A percentile compares a stretch with the other conserved stretches of the same genome.
phyloP scores from a whole-genome alignment of 2,329 filamentous ascomycete species.

The Hypoxylon sp. region DNA sequence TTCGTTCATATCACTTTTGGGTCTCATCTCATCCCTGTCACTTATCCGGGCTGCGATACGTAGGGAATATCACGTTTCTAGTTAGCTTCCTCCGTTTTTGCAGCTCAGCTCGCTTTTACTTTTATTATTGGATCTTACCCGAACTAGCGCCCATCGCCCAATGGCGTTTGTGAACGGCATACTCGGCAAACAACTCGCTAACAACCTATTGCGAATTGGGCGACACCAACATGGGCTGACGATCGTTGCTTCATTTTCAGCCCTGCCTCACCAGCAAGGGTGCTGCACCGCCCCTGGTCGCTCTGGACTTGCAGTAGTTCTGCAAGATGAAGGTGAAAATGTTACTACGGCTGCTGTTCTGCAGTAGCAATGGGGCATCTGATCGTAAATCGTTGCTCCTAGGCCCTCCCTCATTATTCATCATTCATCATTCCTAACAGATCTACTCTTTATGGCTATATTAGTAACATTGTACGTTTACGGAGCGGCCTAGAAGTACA shows the following conservation, averaged over 20 bases:
- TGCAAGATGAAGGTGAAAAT: slow-evolving; percentile 35
- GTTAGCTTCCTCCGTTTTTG: slow-evolving; percentile 41
- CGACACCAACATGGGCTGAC: slow-evolving; percentile 39
- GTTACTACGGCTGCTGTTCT: slow-evolving; percentile 25
- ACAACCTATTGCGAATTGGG: slow-evolving; percentile 19
- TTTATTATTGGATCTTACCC: slow-evolving; percentile 42
- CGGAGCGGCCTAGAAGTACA: slow-evolving; percentile 32
- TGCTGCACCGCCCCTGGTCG: slow-evolving; percentile 43
- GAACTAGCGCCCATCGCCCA: slow-evolving; percentile 30
- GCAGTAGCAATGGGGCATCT: slow-evolving; percentile 13
- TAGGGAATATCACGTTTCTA: slow-evolving; percentile 27
- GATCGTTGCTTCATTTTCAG: slow-evolving; percentile 46
- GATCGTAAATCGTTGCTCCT: slow-evolving; percentile 22
- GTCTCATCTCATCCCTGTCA: slow-evolving; percentile 16
- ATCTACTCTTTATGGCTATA: slow-evolving; percentile 15
- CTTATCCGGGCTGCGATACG: slow-evolving; percentile 16
- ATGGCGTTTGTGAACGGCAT: slow-evolving; percentile 25
- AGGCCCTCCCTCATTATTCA: slow-evolving; percentile 29
- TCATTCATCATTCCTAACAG: slow-evolving; percentile 33
- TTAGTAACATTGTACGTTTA: slow-evolving; percentile 19
- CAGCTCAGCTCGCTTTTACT: slow-evolving; percentile 34
- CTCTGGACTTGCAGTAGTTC: slow-evolving; percentile 37
- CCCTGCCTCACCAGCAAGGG: slow-evolving; percentile 43
- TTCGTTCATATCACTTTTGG: slow-evolving; percentile 16
- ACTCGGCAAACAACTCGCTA: slow-evolving; percentile 31